Evolutionary conservation across 768 basidiomycete species (phyloP).

Genomic region (Cystobasidium onofrii): DNA sequence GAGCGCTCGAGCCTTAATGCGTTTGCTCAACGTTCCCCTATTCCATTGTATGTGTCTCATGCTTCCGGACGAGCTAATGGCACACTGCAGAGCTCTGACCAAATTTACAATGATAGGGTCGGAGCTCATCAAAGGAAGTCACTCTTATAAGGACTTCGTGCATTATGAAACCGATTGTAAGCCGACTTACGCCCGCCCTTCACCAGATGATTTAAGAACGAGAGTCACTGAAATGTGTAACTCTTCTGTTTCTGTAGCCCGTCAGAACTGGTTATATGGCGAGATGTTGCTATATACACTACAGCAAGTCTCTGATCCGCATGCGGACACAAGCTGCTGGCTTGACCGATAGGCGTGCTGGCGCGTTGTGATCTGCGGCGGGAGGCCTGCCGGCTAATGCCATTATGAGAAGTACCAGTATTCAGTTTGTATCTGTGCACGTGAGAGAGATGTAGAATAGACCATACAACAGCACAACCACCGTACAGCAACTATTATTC

Average conservation of each 20-base stretch:
- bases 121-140: constrained; percentile 11
- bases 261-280: constrained; percentile 24
- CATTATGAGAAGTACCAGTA: no score
- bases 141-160: constrained; percentile 1
- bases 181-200: neutral
- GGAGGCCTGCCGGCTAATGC: no score
- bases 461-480: no score
- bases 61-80: neutral
- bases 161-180: constrained; percentile 24
- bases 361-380: no score
- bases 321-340: constrained; percentile 17
- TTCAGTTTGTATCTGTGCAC: no score
- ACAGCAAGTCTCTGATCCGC: neutral
- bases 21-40: neutral
- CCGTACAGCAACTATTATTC: no score
- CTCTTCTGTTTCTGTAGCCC: neutral
- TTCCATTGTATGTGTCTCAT: constrained; percentile 6
- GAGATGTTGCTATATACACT: constrained; percentile 21
- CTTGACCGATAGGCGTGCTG: no score
- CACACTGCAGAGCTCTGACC: neutral
- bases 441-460: no score
- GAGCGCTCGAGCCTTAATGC: constrained; percentile 20
- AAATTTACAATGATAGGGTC: constrained; percentile 7
- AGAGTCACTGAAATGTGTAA: neutral
- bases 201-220: no score